Conservation (phyloP, 164 flowering plant species). For the Piper longum region DNA sequence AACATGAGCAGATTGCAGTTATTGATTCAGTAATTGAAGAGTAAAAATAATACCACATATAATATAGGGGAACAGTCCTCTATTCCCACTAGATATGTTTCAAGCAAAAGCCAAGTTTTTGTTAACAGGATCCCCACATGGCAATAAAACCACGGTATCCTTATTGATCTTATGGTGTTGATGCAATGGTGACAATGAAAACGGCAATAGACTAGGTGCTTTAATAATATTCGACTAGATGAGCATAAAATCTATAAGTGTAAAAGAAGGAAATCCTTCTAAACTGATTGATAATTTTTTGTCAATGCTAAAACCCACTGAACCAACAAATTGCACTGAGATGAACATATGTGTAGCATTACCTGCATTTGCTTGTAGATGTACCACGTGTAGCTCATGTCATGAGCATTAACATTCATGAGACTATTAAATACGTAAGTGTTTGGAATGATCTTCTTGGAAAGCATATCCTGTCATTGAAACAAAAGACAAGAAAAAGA, state of each 20-base stretch:
- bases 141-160: background rate
- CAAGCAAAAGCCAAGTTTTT: background rate
- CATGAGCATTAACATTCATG: constrained; percentile 84
- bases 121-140: background rate
- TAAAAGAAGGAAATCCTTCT: background rate
- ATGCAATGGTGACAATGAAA: background rate
- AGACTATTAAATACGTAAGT: constrained; percentile 78
- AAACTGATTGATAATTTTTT: too few relatives aligned
- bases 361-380: constrained; percentile 78
- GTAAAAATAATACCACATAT: background rate
- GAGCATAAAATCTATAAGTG: background rate
- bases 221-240: too few relatives aligned
- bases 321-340: background rate
- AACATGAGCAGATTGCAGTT: constrained; percentile 2
- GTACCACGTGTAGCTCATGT: constrained; percentile 45
- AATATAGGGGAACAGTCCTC: background rate
- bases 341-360: constrained; percentile 21
- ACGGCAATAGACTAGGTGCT: too few relatives aligned
- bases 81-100: background rate
- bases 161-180: background rate
- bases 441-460: constrained; percentile 51
- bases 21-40: background rate
- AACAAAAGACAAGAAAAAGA: background rate
- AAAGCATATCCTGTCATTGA: constrained; percentile 48
- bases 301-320: background rate